Base-by-base conservation (phyloP, 202 grass and related monocot species). In the Panicum virgatum region DNA sequence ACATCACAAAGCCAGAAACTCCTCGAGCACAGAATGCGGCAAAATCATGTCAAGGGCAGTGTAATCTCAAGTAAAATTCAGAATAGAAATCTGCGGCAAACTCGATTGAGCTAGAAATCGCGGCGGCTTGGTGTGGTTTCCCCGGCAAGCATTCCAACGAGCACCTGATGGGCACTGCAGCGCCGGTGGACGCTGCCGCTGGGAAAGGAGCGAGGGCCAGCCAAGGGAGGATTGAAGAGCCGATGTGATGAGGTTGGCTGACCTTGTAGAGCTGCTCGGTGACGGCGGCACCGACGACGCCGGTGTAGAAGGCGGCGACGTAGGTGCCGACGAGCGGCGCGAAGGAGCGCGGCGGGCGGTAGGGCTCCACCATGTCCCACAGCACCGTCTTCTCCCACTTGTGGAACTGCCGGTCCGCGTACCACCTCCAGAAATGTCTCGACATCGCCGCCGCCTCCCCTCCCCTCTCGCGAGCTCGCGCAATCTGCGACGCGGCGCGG, bases 211-310 rank as follows among this genome's bases (percentile, higher is more conserved):
- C 11, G 1, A 11, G 37, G 4, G 34, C 9, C n/a, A n/a, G n/a
- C n/a, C 1, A 34, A 9, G 9, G 4, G 4, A 7, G n/a, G 11
- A n/a, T 1, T 26, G 34, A 23, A 38, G 6, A 16, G 1, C 6
- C 44, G 0, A 15, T 38, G 45, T 10, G 40, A 14, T 0, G 54
- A 23, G 13, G 22, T 2, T 48, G 60, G 45, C 71, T 63, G 39
- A 98, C 95, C 90, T 91, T 98, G 72, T 94, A 94, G 16, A 94
- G 92, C 73, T 98, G 92, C 85, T 98, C 95, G 15, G 92, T 94
- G 70, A 93, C 32, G 20, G 95, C 95, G 62, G 92, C 87, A 27
- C 72, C 95, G 61, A 98, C 25, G 44, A 98, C 88, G 40, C 88
- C 90, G 62, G 92, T 98, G 90, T 98, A 98, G 92, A 98, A 98